Evolutionary conservation across 2,329 filamentous ascomycete genomes (phyloP).

Genomic region (Microsporum audouinii): DNA sequence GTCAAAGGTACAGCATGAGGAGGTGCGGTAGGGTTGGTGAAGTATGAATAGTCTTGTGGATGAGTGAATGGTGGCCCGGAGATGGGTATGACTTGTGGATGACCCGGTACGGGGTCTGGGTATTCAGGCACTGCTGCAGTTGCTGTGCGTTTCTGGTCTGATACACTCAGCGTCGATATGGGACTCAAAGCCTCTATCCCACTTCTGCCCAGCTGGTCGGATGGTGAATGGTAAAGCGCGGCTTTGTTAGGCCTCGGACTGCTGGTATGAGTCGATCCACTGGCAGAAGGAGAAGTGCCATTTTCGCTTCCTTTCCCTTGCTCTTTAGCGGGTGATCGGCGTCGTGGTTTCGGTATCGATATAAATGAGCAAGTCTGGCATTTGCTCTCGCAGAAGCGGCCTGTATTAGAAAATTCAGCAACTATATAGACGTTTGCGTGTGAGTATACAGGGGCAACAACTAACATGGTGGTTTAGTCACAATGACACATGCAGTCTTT

Average conservation of each 20-base stretch:
- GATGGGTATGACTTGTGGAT: background rate
- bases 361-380: background rate
- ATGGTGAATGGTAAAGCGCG: background rate
- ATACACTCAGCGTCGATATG: slow-evolving; percentile 1
- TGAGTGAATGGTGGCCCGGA: background rate
- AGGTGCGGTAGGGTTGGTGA: background rate
- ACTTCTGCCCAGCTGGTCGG: background rate
- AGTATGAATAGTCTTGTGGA: background rate
- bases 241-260: background rate
- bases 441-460: background rate
- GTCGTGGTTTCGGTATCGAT: background rate
- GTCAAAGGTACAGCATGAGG: background rate
- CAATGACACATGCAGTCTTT: slow-evolving; percentile 4
- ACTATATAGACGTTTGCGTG: background rate
- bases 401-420: background rate
- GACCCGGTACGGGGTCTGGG: background rate
- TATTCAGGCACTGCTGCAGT: background rate
- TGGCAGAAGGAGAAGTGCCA: background rate
- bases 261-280: background rate
- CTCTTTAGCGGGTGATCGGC: background rate
- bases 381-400: slow-evolving; percentile 3
- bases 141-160: background rate
- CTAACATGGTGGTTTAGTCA: slow-evolving; percentile 4
- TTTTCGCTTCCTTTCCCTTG: background rate
- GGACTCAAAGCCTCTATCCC: background rate